phyloP scores from a whole-genome alignment of 2,329 filamentous ascomycete species.

The Colletotrichum filicis region DNA sequence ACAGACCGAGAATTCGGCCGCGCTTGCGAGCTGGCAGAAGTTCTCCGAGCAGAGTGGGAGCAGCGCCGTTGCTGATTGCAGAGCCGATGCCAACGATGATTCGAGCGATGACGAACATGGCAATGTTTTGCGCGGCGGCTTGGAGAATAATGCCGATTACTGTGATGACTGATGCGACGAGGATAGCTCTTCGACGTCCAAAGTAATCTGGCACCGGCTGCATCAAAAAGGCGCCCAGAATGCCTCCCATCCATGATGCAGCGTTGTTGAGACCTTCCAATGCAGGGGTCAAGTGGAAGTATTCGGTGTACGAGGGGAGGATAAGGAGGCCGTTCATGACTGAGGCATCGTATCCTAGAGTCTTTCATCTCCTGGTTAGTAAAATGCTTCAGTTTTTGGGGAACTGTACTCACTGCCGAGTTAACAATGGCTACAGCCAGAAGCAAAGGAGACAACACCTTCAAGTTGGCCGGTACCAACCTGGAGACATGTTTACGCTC shows the following conservation, averaged over 20 bases:
- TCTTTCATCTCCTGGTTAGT: neutral
- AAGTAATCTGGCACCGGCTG: constrained; percentile 54
- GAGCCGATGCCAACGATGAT: constrained; percentile 60
- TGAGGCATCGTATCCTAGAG: constrained; percentile 56
- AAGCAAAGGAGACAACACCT: constrained; percentile 21
- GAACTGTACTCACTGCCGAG: constrained; percentile 9
- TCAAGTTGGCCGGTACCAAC: constrained; percentile 24
- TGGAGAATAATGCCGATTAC: constrained; percentile 58
- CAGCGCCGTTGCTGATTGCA: constrained; percentile 54
- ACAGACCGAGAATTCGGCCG: constrained; percentile 33
- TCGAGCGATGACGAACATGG: constrained; percentile 60
- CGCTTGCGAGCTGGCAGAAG: constrained; percentile 50
- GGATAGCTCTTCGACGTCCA: constrained; percentile 55
- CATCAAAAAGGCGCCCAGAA: constrained; percentile 55
- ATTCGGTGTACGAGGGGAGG: constrained; percentile 64
- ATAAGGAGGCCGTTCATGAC: constrained; percentile 69
- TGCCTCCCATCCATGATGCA: constrained; percentile 63
- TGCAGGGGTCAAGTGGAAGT: constrained; percentile 64
- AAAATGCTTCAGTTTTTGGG: neutral
- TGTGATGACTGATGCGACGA: constrained; percentile 50
- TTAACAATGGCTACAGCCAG: constrained; percentile 29
- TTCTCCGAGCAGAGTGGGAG: constrained; percentile 60
- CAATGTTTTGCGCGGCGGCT: constrained; percentile 59
- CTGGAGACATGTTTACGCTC: constrained; percentile 27
- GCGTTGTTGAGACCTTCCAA: constrained; percentile 66